Percentiles rank a stretch among this genome's conserved stretches.
Evolutionary conservation across 495 filamentous ascomycete species (phyloP).

Genomic region (Neurospora sp.): DNA sequence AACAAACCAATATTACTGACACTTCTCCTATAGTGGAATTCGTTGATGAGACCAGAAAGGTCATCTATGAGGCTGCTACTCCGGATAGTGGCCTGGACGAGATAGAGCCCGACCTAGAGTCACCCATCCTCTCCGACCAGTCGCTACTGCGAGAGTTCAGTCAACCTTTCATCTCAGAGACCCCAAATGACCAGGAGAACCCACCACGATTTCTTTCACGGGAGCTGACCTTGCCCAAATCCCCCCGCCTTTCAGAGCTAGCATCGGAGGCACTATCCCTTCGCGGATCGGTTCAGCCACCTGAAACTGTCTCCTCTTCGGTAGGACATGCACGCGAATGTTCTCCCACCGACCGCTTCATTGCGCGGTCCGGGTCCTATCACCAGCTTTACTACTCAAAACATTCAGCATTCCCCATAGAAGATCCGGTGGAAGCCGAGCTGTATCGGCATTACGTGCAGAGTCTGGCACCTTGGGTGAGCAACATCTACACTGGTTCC

Average conservation of each 20-base stretch:
- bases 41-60: constrained; percentile 16
- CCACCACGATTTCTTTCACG: background rate
- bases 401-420: constrained; percentile 22
- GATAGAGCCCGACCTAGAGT: constrained; percentile 5
- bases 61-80: constrained; percentile 11
- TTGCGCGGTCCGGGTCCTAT: background rate
- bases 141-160: background rate
- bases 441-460: constrained; percentile 40
- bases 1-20: background rate
- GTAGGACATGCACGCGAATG: background rate
- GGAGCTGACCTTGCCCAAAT: background rate
- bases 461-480: constrained; percentile 40
- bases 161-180: background rate
- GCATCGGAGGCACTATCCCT: background rate
- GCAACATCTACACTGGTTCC: background rate
- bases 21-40: constrained; percentile 11
- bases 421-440: constrained; percentile 26
- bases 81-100: constrained; percentile 13
- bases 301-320: background rate
- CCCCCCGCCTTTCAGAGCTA: background rate
- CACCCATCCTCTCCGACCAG: constrained; percentile 2
- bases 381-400: background rate
- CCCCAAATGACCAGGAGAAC: background rate
- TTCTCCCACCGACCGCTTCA: constrained; percentile 14
- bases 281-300: background rate